Percentiles rank a stretch among this genome's conserved stretches.
phyloP scores from a whole-genome alignment of 805 yeast genomes.

The Yarrowia deformans region DNA sequence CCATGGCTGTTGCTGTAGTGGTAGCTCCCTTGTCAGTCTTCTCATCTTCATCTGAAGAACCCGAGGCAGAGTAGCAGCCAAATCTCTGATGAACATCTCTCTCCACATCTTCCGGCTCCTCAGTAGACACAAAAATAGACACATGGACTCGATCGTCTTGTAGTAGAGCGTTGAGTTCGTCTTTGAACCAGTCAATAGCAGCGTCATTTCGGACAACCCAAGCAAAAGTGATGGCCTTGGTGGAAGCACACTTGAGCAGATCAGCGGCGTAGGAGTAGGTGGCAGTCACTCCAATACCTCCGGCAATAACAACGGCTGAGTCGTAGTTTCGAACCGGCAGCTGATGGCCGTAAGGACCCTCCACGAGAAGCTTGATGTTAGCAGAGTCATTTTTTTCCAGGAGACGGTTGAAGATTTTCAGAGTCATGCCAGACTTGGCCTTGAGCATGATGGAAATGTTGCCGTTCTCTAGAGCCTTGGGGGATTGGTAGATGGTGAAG shows the following conservation, averaged over 20 bases:
- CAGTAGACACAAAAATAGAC: conserved; percentile 51
- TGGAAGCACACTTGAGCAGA: conserved; percentile 33
- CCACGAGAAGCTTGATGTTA: conserved; percentile 57
- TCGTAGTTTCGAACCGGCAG: conserved; percentile 60
- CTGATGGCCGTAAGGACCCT: conserved; percentile 76
- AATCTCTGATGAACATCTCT: not conserved
- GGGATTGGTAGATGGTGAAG: conserved; percentile 56
- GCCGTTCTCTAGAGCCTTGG: conserved; percentile 51
- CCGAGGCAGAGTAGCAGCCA: not conserved
- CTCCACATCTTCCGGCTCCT: conserved; percentile 4
- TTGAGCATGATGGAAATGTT: conserved; percentile 59
- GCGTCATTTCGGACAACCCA: conserved; percentile 49
- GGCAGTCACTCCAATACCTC: conserved; percentile 80
- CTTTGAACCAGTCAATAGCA: conserved; percentile 48
- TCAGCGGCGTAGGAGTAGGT: conserved; percentile 54
- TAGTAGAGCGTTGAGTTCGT: conserved; percentile 46
- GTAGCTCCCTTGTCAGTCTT: conserved; percentile 1
- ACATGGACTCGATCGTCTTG: conserved; percentile 46
- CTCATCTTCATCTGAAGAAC: conserved; percentile 41
- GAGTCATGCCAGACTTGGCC: conserved; percentile 63
- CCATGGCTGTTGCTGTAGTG: conserved; percentile 12
- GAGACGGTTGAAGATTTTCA: conserved; percentile 50
- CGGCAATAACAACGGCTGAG: conserved; percentile 67
- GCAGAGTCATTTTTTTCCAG: conserved; percentile 46
- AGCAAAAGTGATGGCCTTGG: conserved; percentile 45